phyloP scores from a whole-genome alignment of 2,329 filamentous ascomycete species.

The Exophiala calicioides region DNA sequence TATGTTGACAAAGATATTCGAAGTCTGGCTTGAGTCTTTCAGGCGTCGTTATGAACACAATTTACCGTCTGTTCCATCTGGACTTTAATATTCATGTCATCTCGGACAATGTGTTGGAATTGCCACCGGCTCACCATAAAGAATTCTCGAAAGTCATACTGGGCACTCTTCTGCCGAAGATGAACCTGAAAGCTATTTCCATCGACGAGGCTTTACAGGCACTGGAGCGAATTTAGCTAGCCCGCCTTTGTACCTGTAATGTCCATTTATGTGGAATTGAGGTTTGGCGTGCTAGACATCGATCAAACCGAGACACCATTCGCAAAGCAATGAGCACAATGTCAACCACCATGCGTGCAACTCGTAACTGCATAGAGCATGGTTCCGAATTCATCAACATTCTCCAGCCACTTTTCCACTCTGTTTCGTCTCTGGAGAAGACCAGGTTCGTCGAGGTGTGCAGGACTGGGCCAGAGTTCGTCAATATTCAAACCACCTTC shows the following conservation, averaged over 20 bases:
- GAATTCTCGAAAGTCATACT: slow-evolving; percentile 1
- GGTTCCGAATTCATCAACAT: slow-evolving; percentile 56
- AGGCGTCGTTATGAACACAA: background rate
- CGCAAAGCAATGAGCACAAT: too few species aligned
- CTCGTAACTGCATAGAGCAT: slow-evolving; percentile 55
- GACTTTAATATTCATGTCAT: slow-evolving; percentile 1
- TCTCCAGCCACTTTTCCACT: slow-evolving; percentile 54
- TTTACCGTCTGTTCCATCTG: background rate
- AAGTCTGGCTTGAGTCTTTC: background rate
- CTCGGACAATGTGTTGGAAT: slow-evolving; percentile 1
- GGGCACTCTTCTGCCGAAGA: background rate
- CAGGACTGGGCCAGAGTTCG: slow-evolving; percentile 51
- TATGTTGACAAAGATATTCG: background rate
- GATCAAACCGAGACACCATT: too few species aligned
- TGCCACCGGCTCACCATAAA: background rate
- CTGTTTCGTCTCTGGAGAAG: slow-evolving; percentile 34
- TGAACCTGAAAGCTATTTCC: slow-evolving; percentile 43
- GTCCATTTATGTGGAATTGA: too few species aligned
- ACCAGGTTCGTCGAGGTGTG: slow-evolving; percentile 35
- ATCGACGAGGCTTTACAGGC: background rate
- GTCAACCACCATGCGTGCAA: slow-evolving; percentile 43
- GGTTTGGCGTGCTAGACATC: too few species aligned
- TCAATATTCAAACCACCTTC: slow-evolving; percentile 48
- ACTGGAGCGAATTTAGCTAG: background rate
- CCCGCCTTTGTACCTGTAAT: background rate